Evolutionary conservation across 371 early-diverging fungal genomes (phyloP).

Genomic region (Mucor ambiguus): DNA sequence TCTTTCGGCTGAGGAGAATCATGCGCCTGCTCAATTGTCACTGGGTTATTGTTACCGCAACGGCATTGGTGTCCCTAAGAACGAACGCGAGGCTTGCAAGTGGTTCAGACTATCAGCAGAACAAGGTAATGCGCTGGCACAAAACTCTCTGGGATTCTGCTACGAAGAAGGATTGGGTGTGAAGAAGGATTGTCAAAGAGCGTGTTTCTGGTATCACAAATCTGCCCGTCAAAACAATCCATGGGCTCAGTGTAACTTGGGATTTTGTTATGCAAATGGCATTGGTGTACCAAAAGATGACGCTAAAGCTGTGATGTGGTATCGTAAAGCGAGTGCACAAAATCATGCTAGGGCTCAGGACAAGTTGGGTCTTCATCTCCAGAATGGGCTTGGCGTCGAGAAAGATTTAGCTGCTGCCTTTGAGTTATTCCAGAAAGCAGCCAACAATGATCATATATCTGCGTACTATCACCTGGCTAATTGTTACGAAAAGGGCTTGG

Average conservation of each 20-base stretch:
- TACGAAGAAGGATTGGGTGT: conserved; percentile 82
- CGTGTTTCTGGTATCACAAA: conserved; percentile 80
- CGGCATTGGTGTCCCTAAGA: conserved; percentile 70
- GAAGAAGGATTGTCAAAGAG: conserved; percentile 61
- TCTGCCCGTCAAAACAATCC: conserved; percentile 83
- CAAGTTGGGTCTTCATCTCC: conserved; percentile 82
- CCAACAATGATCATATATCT: conserved; percentile 65
- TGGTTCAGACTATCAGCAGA: conserved; percentile 72
- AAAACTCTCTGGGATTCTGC: conserved; percentile 85
- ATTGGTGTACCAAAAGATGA: conserved; percentile 68
- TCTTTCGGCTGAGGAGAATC: conserved; percentile 63
- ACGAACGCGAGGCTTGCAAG: conserved; percentile 64
- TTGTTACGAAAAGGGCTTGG: conserved; percentile 72
- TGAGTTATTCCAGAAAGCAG: conserved; percentile 61
- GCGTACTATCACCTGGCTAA: conserved; percentile 69
- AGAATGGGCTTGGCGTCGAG: conserved; percentile 73
- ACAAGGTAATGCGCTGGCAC: conserved; percentile 76
- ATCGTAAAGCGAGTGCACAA: conserved; percentile 68
- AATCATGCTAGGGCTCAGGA: conserved; percentile 76
- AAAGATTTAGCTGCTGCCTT: conserved; percentile 62
- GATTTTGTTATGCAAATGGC: conserved; percentile 86
- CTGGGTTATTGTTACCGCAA: conserved; percentile 84
- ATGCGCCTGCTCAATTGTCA: conserved; percentile 74
- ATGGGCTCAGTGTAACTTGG: conserved; percentile 89
- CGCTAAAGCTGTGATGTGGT: conserved; percentile 72